phyloP scores from a whole-genome alignment of 2,329 filamentous ascomycete species.

The Neonectria magnoliae region DNA sequence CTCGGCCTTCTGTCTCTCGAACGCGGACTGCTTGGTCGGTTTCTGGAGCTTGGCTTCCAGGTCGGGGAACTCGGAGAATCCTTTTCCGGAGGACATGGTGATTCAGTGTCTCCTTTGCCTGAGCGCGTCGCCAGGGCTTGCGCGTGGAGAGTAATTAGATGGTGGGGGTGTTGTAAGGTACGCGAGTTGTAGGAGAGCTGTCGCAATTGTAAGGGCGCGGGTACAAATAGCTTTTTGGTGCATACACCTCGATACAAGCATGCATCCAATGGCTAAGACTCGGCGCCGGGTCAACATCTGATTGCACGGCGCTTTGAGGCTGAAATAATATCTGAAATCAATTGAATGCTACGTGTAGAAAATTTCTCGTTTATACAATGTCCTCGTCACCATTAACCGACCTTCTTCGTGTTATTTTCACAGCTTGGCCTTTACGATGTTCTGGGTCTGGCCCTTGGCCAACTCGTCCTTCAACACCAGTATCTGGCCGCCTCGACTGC shows the following conservation, averaged over 20 bases:
- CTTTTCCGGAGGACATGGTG: constrained; percentile 60
- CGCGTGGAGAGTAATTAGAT: not conserved
- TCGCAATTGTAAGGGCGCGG: constrained; percentile 17
- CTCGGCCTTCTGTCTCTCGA: constrained; percentile 89
- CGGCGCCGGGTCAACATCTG: constrained; percentile 10
- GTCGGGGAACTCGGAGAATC: constrained; percentile 71
- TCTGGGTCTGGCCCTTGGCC: constrained; percentile 37
- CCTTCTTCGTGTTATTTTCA: constrained; percentile 33
- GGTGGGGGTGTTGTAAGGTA: not conserved
- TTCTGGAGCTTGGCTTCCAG: constrained; percentile 81
- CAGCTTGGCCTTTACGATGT: constrained; percentile 39
- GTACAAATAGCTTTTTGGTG: constrained; percentile 24
- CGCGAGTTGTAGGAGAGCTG: constrained; percentile 16
- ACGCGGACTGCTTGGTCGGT: constrained; percentile 83
- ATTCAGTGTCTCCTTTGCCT: not conserved
- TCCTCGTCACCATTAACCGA: not conserved
- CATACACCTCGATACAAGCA: constrained; percentile 31
- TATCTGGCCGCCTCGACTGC: constrained; percentile 60
- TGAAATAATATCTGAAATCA: not conserved
- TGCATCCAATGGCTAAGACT: not conserved
- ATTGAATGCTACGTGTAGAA: constrained; percentile 13
- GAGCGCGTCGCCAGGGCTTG: constrained; percentile 26
- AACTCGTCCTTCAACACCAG: constrained; percentile 59
- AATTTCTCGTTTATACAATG: constrained; percentile 6
- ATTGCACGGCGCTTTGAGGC: not conserved